Percentiles rank a stretch among this genome's conserved stretches.
Conservation (phyloP, 2,329 filamentous ascomycete genomes). For the Aspergillus neotritici region DNA sequence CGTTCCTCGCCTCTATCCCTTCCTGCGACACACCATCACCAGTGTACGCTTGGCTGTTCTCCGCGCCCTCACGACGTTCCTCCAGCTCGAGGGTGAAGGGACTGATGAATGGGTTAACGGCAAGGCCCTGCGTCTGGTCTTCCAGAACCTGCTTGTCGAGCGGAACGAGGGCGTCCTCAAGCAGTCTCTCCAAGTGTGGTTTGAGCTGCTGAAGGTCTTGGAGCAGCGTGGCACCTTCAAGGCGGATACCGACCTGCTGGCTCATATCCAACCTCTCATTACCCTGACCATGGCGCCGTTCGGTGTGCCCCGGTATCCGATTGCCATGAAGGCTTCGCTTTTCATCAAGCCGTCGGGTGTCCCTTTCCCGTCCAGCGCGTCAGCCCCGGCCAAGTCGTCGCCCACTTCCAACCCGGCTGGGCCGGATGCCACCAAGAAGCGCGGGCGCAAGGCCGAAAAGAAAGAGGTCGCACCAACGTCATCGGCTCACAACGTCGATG, state of each 20-base stretch:
- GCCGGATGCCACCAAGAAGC: slow-evolving; percentile 62
- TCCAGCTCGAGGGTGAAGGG: slow-evolving; percentile 71
- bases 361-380: slow-evolving; percentile 57
- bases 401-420: slow-evolving; percentile 42
- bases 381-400: slow-evolving; percentile 36
- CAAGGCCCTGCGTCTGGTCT: slow-evolving; percentile 78
- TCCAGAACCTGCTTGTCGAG: slow-evolving; percentile 93
- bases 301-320: slow-evolving; percentile 81
- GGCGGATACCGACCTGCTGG: slow-evolving; percentile 67
- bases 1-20: slow-evolving; percentile 90
- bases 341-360: slow-evolving; percentile 93
- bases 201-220: slow-evolving; percentile 65
- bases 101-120: slow-evolving; percentile 90
- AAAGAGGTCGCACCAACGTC: slow-evolving; percentile 60
- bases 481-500: slow-evolving; percentile 90
- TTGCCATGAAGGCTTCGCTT: slow-evolving; percentile 82
- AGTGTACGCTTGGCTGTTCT: slow-evolving; percentile 90
- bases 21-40: slow-evolving; percentile 93
- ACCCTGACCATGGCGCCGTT: slow-evolving; percentile 83
- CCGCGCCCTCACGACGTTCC: slow-evolving; percentile 86
- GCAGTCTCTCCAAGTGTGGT: slow-evolving; percentile 83
- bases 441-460: slow-evolving; percentile 80
- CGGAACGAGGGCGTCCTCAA: slow-evolving; percentile 76
- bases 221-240: slow-evolving; percentile 54
- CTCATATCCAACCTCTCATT: slow-evolving; percentile 75